Base-by-base conservation (phyloP, 768 basidiomycete genomes). In the Trametes sanguinea region DNA sequence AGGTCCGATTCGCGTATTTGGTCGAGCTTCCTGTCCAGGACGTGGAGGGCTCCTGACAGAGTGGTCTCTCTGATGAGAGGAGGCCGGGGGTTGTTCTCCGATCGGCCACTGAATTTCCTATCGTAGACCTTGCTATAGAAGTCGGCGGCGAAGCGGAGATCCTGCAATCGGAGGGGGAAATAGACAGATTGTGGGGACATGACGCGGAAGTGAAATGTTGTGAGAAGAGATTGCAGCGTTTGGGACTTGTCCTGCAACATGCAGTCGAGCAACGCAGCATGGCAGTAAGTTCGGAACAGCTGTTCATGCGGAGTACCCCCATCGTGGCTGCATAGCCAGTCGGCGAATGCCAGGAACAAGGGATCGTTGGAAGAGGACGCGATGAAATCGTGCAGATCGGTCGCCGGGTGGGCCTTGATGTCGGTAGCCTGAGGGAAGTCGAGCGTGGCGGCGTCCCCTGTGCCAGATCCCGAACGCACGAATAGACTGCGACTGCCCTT, bases 401-500 rank as follows among this genome's bases (percentile, higher is more conserved):
- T 83, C 0, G 87, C 84, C 8, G 87, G 85, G 63, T 90, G 85
- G 0, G 81, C 79, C 65, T 85, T 85, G 7, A 83, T 82, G 62
- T 88, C 84, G 9, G 83, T 86, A 47, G 87, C 76, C 62, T 88
- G 86, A 0, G 94, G 91, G 67, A 94, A 90, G 70, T 98, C 95
- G 14, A 95, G 82, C 0, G 85, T 88, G 16, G 92, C 92, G 2
- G 91, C 84, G 67, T 94, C 92, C 2, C 92, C 92, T 4, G 88
- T 84, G 33, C 92, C 89, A 13, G 89, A 86, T 16, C 94, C 92
- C 14, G 94, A 91, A 11, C 92, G 87, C 9, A 95, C 89, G 67
- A 95, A 95, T 10, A 97, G 80, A 73, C 92, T 94, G 48, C 94
- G 84, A 67, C 94, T 95, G 8, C 96, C 96, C 65, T 92, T 85